A percentile compares a stretch with the other conserved stretches of the same genome.
Conservation (phyloP, 352 stramenopile genomes). For the Globisporangium spiculum region DNA sequence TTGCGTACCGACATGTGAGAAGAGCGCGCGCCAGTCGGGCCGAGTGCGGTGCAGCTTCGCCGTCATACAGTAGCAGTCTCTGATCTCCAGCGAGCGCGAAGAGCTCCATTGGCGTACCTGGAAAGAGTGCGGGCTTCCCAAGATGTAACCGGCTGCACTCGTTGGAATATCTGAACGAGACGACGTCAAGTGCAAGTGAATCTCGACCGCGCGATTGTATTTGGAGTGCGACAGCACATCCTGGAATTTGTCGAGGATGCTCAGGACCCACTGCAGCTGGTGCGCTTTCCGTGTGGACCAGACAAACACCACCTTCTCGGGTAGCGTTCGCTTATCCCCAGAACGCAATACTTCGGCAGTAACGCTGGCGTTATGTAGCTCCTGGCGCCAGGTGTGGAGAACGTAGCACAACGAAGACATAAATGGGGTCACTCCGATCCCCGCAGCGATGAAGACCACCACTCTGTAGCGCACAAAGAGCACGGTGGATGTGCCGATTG, state of each 20-base stretch:
- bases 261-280: conserved; percentile 21
- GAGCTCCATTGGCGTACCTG: not conserved
- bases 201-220: conserved; percentile 6
- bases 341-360: not conserved
- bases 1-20: conserved; percentile 4
- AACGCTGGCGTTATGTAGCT: not conserved
- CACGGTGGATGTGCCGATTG: conserved; percentile 28
- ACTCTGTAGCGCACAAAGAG: conserved; percentile 28
- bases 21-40: conserved; percentile 13
- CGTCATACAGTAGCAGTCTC: not conserved
- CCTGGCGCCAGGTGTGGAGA: conserved; percentile 25
- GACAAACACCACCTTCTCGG: conserved; percentile 21
- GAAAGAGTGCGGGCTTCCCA: not conserved
- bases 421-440: conserved; percentile 44
- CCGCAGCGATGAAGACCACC: conserved; percentile 31
- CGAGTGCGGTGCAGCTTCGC: conserved; percentile 13
- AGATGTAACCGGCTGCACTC: not conserved
- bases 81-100: not conserved
- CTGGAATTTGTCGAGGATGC: conserved; percentile 26
- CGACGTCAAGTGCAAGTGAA: conserved; percentile 26
- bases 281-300: conserved; percentile 27
- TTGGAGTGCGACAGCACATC: conserved; percentile 19
- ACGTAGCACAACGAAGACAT: conserved; percentile 43
- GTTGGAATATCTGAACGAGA: not conserved
- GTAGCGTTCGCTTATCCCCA: too few species aligned